phyloP scores from a whole-genome alignment of 2,329 filamentous ascomycete genomes.

The Sporothrix brunneoviolacea region DNA sequence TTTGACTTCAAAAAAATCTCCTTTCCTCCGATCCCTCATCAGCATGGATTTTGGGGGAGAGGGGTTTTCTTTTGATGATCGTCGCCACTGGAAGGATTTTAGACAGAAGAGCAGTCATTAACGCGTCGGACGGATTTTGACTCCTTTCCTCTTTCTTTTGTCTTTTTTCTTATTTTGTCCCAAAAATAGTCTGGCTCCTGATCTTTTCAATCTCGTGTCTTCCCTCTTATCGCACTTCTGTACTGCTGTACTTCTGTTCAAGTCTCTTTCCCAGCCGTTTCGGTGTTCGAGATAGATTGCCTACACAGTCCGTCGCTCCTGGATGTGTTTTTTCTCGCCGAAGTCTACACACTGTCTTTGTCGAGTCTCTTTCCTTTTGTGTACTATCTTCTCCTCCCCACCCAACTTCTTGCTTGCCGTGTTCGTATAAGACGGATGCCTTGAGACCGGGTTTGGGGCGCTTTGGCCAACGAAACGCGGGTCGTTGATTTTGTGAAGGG shows the following conservation, averaged over 20 bases:
- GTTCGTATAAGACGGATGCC: slow-evolving; percentile 13
- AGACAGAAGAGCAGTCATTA: too few relatives aligned
- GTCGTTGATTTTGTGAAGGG: slow-evolving; percentile 2
- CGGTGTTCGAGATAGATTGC: slow-evolving; percentile 8
- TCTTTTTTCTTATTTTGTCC: neutral
- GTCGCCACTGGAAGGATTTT: too few relatives aligned
- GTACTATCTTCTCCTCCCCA: too few relatives aligned
- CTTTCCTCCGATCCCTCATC: neutral
- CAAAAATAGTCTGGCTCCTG: neutral
- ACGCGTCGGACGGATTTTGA: too few relatives aligned
- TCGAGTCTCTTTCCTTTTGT: neutral
- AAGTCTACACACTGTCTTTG: neutral
- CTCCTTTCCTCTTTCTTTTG: neutral
- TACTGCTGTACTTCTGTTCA: neutral
- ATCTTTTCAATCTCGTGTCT: neutral
- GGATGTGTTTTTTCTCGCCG: neutral
- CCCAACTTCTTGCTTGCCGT: neutral
- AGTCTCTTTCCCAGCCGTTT: neutral
- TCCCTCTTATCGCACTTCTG: neutral
- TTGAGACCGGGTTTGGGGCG: slow-evolving; percentile 12
- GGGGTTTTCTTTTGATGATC: too few relatives aligned
- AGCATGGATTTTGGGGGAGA: too few relatives aligned
- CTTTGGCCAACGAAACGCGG: slow-evolving; percentile 12
- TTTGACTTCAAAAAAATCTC: too few relatives aligned
- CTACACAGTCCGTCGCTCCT: neutral